Evolutionary conservation across 148 eudicot genomes (phyloP).

Genomic region (Rhododendron griersonianum): DNA sequence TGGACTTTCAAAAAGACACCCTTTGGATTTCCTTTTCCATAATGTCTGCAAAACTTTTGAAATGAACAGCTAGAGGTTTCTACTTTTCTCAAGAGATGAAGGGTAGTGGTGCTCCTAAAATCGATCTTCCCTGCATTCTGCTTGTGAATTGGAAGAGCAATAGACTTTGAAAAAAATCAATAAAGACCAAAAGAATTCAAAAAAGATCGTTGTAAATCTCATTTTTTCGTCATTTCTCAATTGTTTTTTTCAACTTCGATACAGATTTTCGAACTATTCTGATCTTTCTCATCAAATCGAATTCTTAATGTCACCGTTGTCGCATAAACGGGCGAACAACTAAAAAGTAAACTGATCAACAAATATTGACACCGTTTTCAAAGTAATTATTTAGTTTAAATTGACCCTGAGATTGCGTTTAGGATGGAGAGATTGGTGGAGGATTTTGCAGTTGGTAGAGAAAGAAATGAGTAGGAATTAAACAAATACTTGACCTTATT

Average conservation of each 20-base stretch:
- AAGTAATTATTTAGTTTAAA: background rate
- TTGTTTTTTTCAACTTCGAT: too few species aligned
- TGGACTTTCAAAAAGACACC: slow-evolving; percentile 24
- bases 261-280: background rate
- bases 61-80: background rate
- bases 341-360: background rate
- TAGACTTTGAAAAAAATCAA: background rate
- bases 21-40: slow-evolving; percentile 6
- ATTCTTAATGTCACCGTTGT: background rate
- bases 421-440: background rate
- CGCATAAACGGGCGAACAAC: background rate
- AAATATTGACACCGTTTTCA: background rate
- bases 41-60: background rate
- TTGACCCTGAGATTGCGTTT: background rate
- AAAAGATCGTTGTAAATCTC: too few species aligned
- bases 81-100: background rate
- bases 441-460: background rate
- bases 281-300: background rate
- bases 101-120: background rate
- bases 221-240: background rate
- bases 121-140: background rate
- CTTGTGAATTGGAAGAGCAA: background rate
- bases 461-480: background rate
- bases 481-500: background rate
- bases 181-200: too few species aligned